These are phyloP conservation scores for Bryum argenteum DNA, from an alignment of 225 moss, liverwort and hornwort species.

Conservation along the genomic window DNA sequence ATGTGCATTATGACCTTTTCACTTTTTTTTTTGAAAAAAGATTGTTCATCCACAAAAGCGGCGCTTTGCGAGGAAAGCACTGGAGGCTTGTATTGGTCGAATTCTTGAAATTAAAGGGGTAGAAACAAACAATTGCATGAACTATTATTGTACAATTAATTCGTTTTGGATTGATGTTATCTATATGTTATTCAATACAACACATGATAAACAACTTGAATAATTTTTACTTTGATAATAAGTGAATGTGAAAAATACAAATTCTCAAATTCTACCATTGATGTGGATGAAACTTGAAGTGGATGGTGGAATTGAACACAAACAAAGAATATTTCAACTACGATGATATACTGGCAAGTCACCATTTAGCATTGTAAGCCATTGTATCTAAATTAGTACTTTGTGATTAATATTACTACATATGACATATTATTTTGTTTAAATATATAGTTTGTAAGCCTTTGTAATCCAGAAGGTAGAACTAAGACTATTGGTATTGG, in stretches of 20 bases:
- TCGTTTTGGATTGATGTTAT: no score
- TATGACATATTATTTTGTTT: not conserved
- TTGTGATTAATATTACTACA: no score
- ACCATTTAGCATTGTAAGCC: constrained; percentile 37
- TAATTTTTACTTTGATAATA: no score
- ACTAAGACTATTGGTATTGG: not conserved
- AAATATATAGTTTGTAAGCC: not conserved
- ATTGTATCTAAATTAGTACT: not conserved
- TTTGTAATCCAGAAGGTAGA: no score
- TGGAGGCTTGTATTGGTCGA: constrained; percentile 89
- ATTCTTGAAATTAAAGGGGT: constrained; percentile 91
- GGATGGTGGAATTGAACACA: constrained; percentile 82
- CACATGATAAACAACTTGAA: not conserved
- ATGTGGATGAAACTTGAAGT: constrained; percentile 42
- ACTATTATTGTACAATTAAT: no score
- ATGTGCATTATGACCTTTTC: not conserved
- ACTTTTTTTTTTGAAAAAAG: constrained; percentile 22
- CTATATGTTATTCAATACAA: not conserved
- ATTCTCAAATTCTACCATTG: not conserved
- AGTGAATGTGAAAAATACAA: not conserved
- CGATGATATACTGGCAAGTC: constrained; percentile 74
- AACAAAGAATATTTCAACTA: constrained; percentile 80
- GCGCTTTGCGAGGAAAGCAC: constrained; percentile 61
- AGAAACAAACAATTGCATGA: constrained; percentile 1
- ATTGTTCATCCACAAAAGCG: constrained; percentile 97